Percentiles rank a stretch among this genome's conserved stretches.
phyloP scores from a whole-genome alignment of 805 yeast species.

The Monosporozyma aerobia region DNA sequence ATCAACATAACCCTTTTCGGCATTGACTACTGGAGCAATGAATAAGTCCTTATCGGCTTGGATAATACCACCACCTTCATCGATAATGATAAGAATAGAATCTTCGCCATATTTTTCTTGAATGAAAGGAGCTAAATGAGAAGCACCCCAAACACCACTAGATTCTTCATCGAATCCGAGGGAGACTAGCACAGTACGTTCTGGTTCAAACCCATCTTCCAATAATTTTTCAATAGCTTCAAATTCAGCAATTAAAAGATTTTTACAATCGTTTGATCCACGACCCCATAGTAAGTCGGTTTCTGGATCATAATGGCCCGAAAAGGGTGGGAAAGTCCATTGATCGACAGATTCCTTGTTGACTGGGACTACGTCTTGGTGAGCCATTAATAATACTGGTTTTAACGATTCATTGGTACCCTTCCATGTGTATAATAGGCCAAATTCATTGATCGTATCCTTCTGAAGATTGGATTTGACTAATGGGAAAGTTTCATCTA shows the following conservation, averaged over 20 bases:
- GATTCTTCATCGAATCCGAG: constrained; percentile 80
- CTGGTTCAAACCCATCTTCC: constrained; percentile 42
- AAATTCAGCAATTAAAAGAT: constrained; percentile 52
- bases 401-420: constrained; percentile 46
- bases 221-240: constrained; percentile 57
- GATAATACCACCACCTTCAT: constrained; percentile 46
- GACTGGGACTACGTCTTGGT: constrained; percentile 80
- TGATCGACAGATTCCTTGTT: constrained; percentile 44
- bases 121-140: constrained; percentile 35
- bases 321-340: constrained; percentile 65
- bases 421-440: constrained; percentile 54
- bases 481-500: constrained; percentile 48
- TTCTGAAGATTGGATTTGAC: constrained; percentile 40
- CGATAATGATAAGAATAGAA: constrained; percentile 55
- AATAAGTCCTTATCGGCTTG: constrained; percentile 36
- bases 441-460: constrained; percentile 52
- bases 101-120: constrained; percentile 49
- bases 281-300: constrained; percentile 56
- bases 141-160: constrained; percentile 56
- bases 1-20: constrained; percentile 55
- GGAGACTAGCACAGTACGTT: constrained; percentile 53
- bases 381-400: constrained; percentile 68
- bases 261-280: constrained; percentile 72
- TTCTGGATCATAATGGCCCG: constrained; percentile 56
- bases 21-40: constrained; percentile 46